Evolutionary conservation across 192 early-diverging fungal species (phyloP).

Genomic region (Chytriomyces sp.): DNA sequence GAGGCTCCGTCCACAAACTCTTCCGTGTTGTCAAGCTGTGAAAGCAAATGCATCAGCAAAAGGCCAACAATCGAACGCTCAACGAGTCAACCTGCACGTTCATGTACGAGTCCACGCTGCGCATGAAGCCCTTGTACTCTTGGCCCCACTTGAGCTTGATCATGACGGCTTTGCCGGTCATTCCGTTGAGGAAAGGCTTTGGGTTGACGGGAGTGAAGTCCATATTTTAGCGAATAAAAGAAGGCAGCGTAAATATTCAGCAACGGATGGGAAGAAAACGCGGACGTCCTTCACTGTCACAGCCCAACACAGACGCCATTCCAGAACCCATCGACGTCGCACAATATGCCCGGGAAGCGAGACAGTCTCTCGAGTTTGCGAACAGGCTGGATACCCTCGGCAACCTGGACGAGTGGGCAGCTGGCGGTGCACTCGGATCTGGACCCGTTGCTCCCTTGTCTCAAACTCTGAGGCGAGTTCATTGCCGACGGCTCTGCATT

Average conservation of each 20-base stretch:
- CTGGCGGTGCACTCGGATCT: too few species aligned
- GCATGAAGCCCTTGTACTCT: conserved; percentile 93
- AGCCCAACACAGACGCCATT: not conserved
- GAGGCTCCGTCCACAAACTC: conserved; percentile 94
- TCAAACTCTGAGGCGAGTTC: too few species aligned
- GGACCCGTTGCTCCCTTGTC: too few species aligned
- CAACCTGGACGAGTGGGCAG: too few species aligned
- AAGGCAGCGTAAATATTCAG: not conserved
- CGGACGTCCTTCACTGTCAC: not conserved
- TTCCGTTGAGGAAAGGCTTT: conserved; percentile 91
- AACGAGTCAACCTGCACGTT: conserved; percentile 63
- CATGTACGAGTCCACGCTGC: conserved; percentile 96
- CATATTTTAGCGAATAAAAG: conserved; percentile 43
- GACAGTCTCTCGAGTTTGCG: not conserved
- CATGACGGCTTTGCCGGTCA: conserved; percentile 90
- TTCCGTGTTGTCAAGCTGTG: conserved; percentile 89
- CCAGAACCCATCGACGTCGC: not conserved
- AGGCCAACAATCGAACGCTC: not conserved
- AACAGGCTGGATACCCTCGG: too few species aligned
- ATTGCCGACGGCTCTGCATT: too few species aligned
- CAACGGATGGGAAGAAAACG: not conserved
- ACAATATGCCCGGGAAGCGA: not conserved
- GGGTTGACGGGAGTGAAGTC: conserved; percentile 93
- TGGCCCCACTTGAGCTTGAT: conserved; percentile 98
- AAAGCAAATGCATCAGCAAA: not conserved